Base-by-base conservation (phyloP, 768 basidiomycete species). In the Phlegmacium glaucopus region DNA sequence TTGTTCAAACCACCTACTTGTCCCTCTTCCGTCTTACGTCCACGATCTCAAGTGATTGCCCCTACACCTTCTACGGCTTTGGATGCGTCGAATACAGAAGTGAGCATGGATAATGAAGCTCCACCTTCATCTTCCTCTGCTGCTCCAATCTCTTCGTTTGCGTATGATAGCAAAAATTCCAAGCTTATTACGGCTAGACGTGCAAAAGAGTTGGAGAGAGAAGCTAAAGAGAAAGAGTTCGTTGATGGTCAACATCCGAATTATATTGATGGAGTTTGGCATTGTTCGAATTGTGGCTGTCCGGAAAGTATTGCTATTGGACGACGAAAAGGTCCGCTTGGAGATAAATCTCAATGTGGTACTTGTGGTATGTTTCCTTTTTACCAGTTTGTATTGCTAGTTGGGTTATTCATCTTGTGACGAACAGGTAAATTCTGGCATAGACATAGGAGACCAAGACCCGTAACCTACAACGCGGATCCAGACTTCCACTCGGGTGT, bases 231-330 rank as follows among this genome's bases (percentile, higher is more conserved):
- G 63, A 84, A 76, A 60, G 89, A 89, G 64, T 89, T 83, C 60
- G 83, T 83, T 34, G 85, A 91, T 57, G 86, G 88, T 7, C 87
- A 90, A 60, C 89, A 89, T 58, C 75, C 84, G 32, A 89, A 91
- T 61, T 74, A 80, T 56, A 86, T 93, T 61, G 72, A 93, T 54
- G 91, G 90, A 1, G 76, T 89, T 4, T 96, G 94, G 94, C 90
- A 93, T 68, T 97, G 94, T 61, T 92, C 90, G 15, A 95, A 93
- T 60, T 96, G 91, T 57, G 94, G 94, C 5, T 89, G 89, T 61
- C 94, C 94, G 0, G 92, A 91, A 60, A 81, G 70, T 56, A 83
- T 95, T 48, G 90, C 91, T 3, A 71, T 92, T 36, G 93, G 93
- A 2, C 72, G 90, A 51, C 75, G 92, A 55, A 94, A 94, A 58